These are phyloP conservation scores for Stephanodiscus minutulus DNA, from an alignment of 108 stramenopile species.

Conservation along the genomic window DNA sequence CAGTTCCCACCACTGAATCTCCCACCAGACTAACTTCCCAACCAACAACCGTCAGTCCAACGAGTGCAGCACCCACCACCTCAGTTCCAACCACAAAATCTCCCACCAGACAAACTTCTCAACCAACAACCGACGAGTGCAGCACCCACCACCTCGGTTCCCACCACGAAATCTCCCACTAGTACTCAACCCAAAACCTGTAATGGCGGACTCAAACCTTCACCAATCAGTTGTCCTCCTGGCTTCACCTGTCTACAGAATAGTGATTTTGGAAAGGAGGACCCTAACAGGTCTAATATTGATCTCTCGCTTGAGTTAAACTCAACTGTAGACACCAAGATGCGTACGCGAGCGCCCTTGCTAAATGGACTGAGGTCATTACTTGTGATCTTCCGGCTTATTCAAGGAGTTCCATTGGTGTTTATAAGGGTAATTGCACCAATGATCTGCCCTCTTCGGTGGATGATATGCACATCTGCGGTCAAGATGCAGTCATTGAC, in stretches of 20 bases:
- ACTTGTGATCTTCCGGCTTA: conserved; percentile 2
- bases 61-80: no score
- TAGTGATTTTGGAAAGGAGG: not conserved
- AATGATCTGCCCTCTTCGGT: not conserved
- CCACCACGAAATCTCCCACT: no score
- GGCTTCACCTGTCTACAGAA: not conserved
- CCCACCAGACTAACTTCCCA: no score
- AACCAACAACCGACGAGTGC: no score
- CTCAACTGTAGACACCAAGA: not conserved
- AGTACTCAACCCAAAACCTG: no score
- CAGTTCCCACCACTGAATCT: no score
- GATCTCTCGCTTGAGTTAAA: conserved; percentile 18
- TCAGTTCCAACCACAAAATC: no score
- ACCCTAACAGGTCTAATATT: conserved; percentile 24
- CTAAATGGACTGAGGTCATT: conserved; percentile 30
- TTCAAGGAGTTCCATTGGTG: not conserved
- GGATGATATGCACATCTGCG: conserved; percentile 16
- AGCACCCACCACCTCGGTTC: no score
- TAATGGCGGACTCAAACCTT: no score
- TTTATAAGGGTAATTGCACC: not conserved
- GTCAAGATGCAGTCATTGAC: conserved; percentile 8
- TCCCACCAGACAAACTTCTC: no score
- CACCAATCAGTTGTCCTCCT: no score
- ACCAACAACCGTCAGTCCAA: no score
- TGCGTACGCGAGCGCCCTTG: conserved; percentile 23